A percentile compares a stretch with the other conserved stretches of the same genome.
Conservation (phyloP, 257 asterid species). For the Ballota nigra region DNA sequence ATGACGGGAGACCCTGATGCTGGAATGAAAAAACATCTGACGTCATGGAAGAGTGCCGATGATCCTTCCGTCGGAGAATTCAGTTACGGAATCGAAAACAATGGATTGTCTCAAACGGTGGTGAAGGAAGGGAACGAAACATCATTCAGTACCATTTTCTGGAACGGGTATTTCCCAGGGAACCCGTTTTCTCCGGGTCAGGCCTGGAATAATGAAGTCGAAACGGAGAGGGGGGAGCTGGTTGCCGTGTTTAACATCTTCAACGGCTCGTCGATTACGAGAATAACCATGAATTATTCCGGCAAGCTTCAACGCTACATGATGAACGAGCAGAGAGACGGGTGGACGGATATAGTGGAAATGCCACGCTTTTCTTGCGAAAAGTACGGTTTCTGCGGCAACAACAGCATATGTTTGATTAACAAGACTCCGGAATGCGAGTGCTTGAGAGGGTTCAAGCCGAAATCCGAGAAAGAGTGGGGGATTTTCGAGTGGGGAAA, state of each 20-base stretch:
- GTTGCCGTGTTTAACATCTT: background rate
- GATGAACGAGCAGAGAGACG: background rate
- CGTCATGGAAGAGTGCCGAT: conserved; percentile 20
- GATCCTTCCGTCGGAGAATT: conserved; percentile 13
- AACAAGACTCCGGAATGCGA: conserved; percentile 23
- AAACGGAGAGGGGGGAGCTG: background rate
- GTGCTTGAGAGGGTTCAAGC: conserved; percentile 40
- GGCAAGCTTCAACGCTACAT: background rate
- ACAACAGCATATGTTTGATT: conserved; percentile 28
- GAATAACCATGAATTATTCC: background rate
- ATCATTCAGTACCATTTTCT: background rate
- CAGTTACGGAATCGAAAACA: conserved; percentile 13
- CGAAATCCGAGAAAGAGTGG: conserved; percentile 30
- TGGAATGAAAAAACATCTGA: background rate
- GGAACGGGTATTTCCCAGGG: background rate
- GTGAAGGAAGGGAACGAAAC: background rate
- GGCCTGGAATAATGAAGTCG: background rate
- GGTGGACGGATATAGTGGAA: background rate
- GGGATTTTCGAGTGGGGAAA: conserved; percentile 19
- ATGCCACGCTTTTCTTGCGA: background rate
- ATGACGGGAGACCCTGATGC: background rate
- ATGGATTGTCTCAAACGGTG: background rate
- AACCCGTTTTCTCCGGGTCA: background rate
- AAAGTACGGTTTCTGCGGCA: conserved; percentile 27
- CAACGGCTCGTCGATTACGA: background rate